Evolutionary conservation across 805 yeast species (phyloP).

Genomic region (Wickerhamiella shivajii): DNA sequence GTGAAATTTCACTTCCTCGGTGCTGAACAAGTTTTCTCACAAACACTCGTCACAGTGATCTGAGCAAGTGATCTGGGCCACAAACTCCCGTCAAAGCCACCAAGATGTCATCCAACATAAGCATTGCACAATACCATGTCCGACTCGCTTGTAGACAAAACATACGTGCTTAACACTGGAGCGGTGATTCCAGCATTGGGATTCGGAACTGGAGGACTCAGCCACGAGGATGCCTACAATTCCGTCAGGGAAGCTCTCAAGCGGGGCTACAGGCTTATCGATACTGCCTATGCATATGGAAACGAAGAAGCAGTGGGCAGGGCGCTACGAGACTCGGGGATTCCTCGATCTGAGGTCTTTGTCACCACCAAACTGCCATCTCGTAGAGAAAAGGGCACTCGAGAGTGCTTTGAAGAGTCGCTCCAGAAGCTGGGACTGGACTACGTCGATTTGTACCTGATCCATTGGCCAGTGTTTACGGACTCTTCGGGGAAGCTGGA

Average conservation of each 20-base stretch:
- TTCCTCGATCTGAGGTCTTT: conserved; percentile 37
- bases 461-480: conserved; percentile 39
- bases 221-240: conserved; percentile 35
- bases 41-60: too few species aligned
- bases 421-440: conserved; percentile 38
- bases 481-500: conserved; percentile 23
- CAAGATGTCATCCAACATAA: too few species aligned
- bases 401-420: conserved; percentile 35
- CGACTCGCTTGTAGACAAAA: conserved; percentile 2
- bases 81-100: too few species aligned
- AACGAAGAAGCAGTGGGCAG: conserved; percentile 56
- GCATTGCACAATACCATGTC: too few species aligned
- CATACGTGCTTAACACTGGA: conserved; percentile 41
- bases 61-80: too few species aligned
- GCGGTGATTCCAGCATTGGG: conserved; percentile 49
- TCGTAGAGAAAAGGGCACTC: conserved; percentile 26
- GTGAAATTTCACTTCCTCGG: too few species aligned
- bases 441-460: conserved; percentile 49
- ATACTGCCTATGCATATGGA: conserved; percentile 55
- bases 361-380: conserved; percentile 52
- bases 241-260: conserved; percentile 48
- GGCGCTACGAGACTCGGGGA: conserved; percentile 29
- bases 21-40: too few species aligned
- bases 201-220: conserved; percentile 54
- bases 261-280: conserved; percentile 56